Base-by-base conservation (phyloP, 1,284 basidiomycete species). In the Heliocybe sulcata region DNA sequence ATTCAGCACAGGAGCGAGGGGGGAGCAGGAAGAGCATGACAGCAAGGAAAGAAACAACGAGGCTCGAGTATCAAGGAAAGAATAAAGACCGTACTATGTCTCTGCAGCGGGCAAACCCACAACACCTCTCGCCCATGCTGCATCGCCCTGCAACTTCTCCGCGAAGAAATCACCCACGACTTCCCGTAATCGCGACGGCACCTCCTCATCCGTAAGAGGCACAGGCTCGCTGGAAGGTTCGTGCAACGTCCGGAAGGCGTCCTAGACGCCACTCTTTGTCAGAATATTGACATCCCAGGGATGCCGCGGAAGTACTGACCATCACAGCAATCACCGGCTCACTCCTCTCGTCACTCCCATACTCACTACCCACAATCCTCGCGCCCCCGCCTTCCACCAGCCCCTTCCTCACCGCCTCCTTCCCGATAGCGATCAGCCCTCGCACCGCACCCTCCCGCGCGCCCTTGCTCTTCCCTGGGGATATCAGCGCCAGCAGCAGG, bases 361-460 rank as follows among this genome's bases (percentile, higher is more conserved):
- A 83, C 64, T 89, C 87, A 49, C 74, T 80, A 3, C 85, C 87
- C 2, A 90, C 78, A 1, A 86, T 79, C 50, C 78, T 81, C 16
- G 86, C 86, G 8, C 88, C 89, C 4, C 87, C 85, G 23, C 85
- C 81, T 61, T 88, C 87, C 1, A 92, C 75, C 14, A 95, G 72
- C 1, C 88, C 90, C 62, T 90, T 85, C 42, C 86, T 70, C 1
- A 95, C 83, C 1, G 90, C 92, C 59, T 90, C 87, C 61, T 88
- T 86, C 0, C 92, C 92, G 2, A 95, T 83, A 8, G 86, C 90
- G 25, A 87, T 77, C 26, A 96, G 76, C 12, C 92, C 93, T 0
- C 91, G 82, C 23, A 96, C 82, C 0, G 93, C 92, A 42, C 94
- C 93, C 68, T 91, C 91, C 55, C 89, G 79, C 12, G 88, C 90